phyloP scores from a whole-genome alignment of 805 yeast species.

The Barnettozyma siamensis region DNA sequence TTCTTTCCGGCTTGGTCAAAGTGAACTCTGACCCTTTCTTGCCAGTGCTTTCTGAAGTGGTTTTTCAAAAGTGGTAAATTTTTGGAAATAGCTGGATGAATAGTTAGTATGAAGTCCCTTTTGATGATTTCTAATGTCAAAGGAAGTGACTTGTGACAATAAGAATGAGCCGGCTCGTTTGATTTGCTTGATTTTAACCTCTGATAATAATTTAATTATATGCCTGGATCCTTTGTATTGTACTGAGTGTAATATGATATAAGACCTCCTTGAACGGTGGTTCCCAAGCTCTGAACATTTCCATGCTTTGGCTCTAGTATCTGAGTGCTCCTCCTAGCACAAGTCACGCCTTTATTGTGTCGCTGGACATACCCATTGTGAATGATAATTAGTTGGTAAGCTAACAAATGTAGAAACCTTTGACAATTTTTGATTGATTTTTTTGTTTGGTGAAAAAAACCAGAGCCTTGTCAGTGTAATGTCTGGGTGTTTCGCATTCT shows the following conservation, averaged over 20 bases:
- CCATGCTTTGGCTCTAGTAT: too few relatives aligned
- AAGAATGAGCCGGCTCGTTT: too few relatives aligned
- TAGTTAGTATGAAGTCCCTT: slow-evolving; percentile 24
- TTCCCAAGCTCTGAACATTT: too few relatives aligned
- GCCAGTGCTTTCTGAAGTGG: slow-evolving; percentile 99
- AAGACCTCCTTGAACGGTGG: slow-evolving; percentile 39
- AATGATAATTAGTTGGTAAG: slow-evolving; percentile 18
- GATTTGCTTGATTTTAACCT: neutral
- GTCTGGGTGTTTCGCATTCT: slow-evolving; percentile 6
- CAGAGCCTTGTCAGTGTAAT: neutral
- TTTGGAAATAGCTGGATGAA: slow-evolving; percentile 83
- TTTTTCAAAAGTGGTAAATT: slow-evolving; percentile 98
- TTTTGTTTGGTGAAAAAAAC: slow-evolving; percentile 14
- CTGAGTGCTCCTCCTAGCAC: neutral
- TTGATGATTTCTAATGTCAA: too few relatives aligned
- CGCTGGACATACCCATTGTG: slow-evolving; percentile 38
- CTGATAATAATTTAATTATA: too few relatives aligned
- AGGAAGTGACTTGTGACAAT: neutral
- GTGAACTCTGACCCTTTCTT: slow-evolving; percentile 99
- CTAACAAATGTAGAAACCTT: slow-evolving; percentile 2
- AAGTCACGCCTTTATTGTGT: neutral
- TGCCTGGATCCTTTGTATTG: too few relatives aligned
- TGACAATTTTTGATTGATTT: slow-evolving; percentile 8
- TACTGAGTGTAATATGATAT: slow-evolving; percentile 39
- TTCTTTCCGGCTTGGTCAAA: slow-evolving; percentile 99